Conservation (phyloP, 1,139 yeast species). For the Pichia sp. region DNA sequence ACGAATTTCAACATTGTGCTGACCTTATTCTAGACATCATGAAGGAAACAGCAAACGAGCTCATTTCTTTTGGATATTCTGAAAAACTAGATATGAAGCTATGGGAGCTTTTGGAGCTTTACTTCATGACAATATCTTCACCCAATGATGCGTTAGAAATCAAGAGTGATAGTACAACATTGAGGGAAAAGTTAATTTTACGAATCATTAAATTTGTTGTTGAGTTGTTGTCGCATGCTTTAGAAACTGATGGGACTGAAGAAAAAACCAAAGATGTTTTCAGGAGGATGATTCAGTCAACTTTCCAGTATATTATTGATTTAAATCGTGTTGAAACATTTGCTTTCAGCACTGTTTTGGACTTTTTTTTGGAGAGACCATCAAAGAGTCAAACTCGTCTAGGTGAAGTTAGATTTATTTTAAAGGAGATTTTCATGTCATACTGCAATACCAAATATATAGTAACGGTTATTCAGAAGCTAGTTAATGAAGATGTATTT, state of each 20-base stretch:
- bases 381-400: constrained; percentile 37
- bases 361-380: constrained; percentile 38
- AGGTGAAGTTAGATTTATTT: constrained; percentile 52
- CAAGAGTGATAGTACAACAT: constrained; percentile 12
- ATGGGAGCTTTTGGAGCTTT: constrained; percentile 32
- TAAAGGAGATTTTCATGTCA: constrained; percentile 58
- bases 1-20: constrained; percentile 16
- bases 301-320: constrained; percentile 46
- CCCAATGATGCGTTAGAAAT: constrained; percentile 3
- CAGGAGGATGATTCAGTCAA: constrained; percentile 42
- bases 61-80: constrained; percentile 8
- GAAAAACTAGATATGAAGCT: constrained; percentile 16
- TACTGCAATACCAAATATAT: constrained; percentile 58
- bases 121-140: constrained; percentile 32
- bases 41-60: constrained; percentile 1
- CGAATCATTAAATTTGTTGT: constrained; percentile 23
- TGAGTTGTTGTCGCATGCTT: constrained; percentile 27
- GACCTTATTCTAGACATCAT: constrained; percentile 16
- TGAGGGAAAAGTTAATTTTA: constrained; percentile 21
- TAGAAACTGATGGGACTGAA: constrained; percentile 8
- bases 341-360: constrained; percentile 45
- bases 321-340: constrained; percentile 21
- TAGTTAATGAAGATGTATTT: constrained; percentile 50
- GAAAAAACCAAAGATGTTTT: constrained; percentile 27
- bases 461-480: constrained; percentile 42